Conservation (phyloP, 2,329 filamentous ascomycete species). For the Hypoxylon sp. region DNA sequence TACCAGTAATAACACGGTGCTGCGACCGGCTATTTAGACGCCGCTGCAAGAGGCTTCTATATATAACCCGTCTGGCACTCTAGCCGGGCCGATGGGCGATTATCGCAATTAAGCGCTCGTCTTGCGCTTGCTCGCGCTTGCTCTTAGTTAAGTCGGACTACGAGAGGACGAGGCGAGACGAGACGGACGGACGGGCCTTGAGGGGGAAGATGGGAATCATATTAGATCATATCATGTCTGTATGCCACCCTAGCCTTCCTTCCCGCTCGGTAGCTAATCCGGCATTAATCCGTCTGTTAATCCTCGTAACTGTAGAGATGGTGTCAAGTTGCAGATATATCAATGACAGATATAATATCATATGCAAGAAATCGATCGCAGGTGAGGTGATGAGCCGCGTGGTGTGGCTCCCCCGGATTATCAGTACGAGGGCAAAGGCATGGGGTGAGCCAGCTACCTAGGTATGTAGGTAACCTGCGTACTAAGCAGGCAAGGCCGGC, state of each 20-base stretch:
- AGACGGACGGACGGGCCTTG: conserved; percentile 2
- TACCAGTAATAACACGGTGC: conserved; percentile 1
- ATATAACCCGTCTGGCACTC: conserved; percentile 19
- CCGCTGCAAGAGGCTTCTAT: conserved; percentile 20
- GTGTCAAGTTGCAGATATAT: conserved; percentile 3
- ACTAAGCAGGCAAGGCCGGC: conserved; percentile 24
- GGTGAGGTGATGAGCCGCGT: conserved; percentile 7
- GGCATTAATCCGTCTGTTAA: conserved; percentile 7
- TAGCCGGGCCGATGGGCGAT: conserved; percentile 12
- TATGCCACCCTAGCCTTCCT: background rate
- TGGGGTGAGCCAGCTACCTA: no score
- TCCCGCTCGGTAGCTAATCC: background rate
- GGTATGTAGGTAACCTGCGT: conserved; percentile 20
- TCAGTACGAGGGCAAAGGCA: conserved; percentile 14
- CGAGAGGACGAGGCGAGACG: background rate
- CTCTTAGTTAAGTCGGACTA: conserved; percentile 6
- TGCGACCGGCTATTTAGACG: conserved; percentile 13
- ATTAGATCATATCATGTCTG: conserved; percentile 15
- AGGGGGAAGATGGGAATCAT: conserved; percentile 6
- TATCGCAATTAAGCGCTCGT: conserved; percentile 5
- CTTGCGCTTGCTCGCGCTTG: conserved; percentile 17
- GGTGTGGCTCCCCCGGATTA: conserved; percentile 22
- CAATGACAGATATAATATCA: background rate
- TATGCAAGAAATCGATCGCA: conserved; percentile 14
- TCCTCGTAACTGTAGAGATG: conserved; percentile 11